phyloP scores from a whole-genome alignment of 768 basidiomycete species.

The Hypholoma sublateritium region DNA sequence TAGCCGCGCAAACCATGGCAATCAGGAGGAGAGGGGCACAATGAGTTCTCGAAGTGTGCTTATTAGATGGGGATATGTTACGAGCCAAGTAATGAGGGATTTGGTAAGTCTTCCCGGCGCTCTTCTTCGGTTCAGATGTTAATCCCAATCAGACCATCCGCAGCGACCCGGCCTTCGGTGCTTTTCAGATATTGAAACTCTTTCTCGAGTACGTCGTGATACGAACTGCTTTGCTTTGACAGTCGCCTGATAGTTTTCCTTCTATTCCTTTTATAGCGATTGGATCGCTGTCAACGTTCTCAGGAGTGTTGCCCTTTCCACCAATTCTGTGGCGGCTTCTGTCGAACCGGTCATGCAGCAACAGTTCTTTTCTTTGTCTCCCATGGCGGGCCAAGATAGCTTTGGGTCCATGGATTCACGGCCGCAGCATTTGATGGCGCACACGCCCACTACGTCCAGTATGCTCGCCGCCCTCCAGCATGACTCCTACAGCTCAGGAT shows the following conservation, averaged over 20 bases:
- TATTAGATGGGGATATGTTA: slow-evolving; percentile 92
- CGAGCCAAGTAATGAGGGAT: slow-evolving; percentile 91
- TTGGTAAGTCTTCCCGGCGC: slow-evolving; percentile 49
- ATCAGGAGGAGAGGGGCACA: slow-evolving; percentile 69
- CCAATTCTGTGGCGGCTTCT: slow-evolving; percentile 88
- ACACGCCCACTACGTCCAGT: slow-evolving; percentile 86
- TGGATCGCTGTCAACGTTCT: slow-evolving; percentile 92
- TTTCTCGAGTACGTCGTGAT: slow-evolving; percentile 75
- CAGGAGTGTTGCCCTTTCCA: slow-evolving; percentile 83
- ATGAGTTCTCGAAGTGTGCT: slow-evolving; percentile 87
- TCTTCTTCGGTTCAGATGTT: slow-evolving; percentile 5
- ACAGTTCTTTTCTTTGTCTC: slow-evolving; percentile 82
- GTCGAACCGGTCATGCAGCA: slow-evolving; percentile 92
- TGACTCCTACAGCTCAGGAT: slow-evolving; percentile 63
- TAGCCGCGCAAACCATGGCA: slow-evolving; percentile 49
- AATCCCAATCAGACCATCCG: slow-evolving; percentile 67
- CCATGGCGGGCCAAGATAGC: slow-evolving; percentile 86
- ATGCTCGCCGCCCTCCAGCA: slow-evolving; percentile 88
- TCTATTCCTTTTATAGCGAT: slow-evolving; percentile 49
- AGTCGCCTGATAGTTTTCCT: slow-evolving; percentile 5
- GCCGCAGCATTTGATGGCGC: slow-evolving; percentile 62
- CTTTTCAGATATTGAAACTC: slow-evolving; percentile 88
- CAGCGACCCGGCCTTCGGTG: slow-evolving; percentile 89
- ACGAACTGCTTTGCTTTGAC: slow-evolving; percentile 12
- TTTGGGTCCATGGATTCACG: slow-evolving; percentile 68